Conservation (phyloP, 352 stramenopile genomes). For the Phytopythium cucurbitacearum region DNA sequence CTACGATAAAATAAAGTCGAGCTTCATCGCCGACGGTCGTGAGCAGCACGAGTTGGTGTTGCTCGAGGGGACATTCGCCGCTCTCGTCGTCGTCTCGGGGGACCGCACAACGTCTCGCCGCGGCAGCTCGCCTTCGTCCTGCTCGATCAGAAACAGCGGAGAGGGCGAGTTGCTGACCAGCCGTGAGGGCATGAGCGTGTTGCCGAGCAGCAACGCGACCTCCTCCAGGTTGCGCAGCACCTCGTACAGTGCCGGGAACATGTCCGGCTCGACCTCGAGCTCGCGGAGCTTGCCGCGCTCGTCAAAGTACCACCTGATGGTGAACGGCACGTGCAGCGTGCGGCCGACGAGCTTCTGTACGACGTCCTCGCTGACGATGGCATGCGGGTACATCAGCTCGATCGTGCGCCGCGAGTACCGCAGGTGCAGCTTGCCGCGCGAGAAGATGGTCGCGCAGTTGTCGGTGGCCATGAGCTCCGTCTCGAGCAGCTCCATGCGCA, state of each 20-base stretch:
- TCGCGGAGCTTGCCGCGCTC: constrained; percentile 18
- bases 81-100: background rate
- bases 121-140: no score
- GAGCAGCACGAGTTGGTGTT: background rate
- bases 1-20: constrained; percentile 7
- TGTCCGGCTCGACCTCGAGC: constrained; percentile 29
- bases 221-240: constrained; percentile 26
- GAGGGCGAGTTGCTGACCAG: no score
- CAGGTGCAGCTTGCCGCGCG: constrained; percentile 29
- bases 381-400: constrained; percentile 41
- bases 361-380: constrained; percentile 24
- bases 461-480: constrained; percentile 17
- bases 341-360: constrained; percentile 42
- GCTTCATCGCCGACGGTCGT: background rate
- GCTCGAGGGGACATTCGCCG: background rate
- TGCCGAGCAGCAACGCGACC: constrained; percentile 30
- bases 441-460: constrained; percentile 16
- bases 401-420: constrained; percentile 44
- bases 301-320: constrained; percentile 39
- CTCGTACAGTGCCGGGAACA: constrained; percentile 32
- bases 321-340: constrained; percentile 35
- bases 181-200: no score
- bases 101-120: background rate
- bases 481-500: constrained; percentile 22
- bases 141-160: no score